Conservation (phyloP, 2,329 filamentous ascomycete genomes). For the Botrytis paeoniae region DNA sequence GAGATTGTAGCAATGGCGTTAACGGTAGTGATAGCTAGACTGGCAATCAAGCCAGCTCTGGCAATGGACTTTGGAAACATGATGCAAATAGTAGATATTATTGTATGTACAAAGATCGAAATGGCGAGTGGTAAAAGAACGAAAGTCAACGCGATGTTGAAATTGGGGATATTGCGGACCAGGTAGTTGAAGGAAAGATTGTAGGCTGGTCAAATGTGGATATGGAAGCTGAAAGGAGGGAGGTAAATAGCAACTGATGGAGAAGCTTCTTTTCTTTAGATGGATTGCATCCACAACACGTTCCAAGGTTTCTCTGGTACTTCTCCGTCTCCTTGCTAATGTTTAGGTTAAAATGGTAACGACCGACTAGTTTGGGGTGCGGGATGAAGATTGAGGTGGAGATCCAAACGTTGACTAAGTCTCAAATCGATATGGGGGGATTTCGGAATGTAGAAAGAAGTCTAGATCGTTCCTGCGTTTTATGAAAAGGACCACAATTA, state of each 20-base stretch:
- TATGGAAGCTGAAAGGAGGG: background rate
- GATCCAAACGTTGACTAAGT: background rate
- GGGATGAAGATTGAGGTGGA: conserved; percentile 8
- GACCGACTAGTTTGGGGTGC: background rate
- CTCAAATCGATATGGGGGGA: background rate
- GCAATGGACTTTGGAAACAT: conserved; percentile 33
- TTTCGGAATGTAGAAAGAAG: background rate
- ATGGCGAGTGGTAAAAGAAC: conserved; percentile 1
- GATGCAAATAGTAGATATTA: conserved; percentile 10
- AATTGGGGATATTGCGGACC: background rate
- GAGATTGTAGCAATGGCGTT: conserved; percentile 48
- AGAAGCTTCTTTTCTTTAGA: background rate
- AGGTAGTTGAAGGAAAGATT: conserved; percentile 6
- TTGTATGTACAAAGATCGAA: conserved; percentile 15
- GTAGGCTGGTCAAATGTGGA: conserved; percentile 3
- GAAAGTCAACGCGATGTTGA: background rate
- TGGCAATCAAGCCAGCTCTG: conserved; percentile 29
- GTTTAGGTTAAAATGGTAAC: background rate
- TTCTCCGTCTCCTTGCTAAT: background rate
- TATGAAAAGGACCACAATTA: background rate
- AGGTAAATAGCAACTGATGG: background rate
- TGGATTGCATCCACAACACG: conserved; percentile 2
- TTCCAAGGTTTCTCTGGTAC: background rate
- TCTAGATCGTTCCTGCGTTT: conserved; percentile 8
- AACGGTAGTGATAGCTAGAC: conserved; percentile 29